phyloP scores from a whole-genome alignment of 1,139 yeast species.

The Yamadazyma membranifaciens region DNA sequence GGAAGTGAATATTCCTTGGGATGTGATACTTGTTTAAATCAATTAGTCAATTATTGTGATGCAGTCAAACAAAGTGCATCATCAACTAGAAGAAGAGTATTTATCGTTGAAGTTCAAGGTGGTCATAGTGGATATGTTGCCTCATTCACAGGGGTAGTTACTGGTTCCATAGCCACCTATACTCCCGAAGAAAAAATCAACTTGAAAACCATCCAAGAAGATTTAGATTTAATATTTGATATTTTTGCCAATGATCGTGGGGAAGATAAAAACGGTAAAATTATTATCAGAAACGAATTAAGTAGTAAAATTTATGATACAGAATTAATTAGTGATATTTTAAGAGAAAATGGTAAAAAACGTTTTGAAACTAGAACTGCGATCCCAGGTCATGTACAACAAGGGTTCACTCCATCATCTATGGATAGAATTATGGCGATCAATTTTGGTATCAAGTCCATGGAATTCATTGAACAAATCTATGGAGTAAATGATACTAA shows the following conservation, averaged over 20 bases:
- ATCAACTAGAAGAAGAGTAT: constrained; percentile 73
- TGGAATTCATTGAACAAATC: constrained; percentile 57
- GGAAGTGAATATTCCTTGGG: constrained; percentile 83
- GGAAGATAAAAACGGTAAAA: constrained; percentile 72
- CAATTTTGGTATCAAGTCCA: constrained; percentile 67
- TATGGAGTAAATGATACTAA: constrained; percentile 4
- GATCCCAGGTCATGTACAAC: constrained; percentile 94
- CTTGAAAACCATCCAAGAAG: constrained; percentile 66
- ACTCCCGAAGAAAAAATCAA: constrained; percentile 80
- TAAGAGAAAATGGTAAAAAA: constrained; percentile 72
- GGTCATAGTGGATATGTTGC: constrained; percentile 83
- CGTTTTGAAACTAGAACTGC: constrained; percentile 92
- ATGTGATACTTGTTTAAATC: constrained; percentile 74
- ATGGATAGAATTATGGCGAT: constrained; percentile 74
- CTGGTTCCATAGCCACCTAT: constrained; percentile 75
- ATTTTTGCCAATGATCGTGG: constrained; percentile 60
- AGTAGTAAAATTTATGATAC: constrained; percentile 85
- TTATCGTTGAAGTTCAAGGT: constrained; percentile 84
- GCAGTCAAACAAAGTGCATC: constrained; percentile 78
- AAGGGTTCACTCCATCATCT: constrained; percentile 77
- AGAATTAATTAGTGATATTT: constrained; percentile 75
- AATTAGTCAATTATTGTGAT: constrained; percentile 74
- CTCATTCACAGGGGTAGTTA: constrained; percentile 61
- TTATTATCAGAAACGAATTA: constrained; percentile 79
- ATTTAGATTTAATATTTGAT: constrained; percentile 43